These are phyloP conservation scores for Cladophialophora carrionii DNA, from an alignment of 2,329 filamentous ascomycete species.

Conservation along the genomic window DNA sequence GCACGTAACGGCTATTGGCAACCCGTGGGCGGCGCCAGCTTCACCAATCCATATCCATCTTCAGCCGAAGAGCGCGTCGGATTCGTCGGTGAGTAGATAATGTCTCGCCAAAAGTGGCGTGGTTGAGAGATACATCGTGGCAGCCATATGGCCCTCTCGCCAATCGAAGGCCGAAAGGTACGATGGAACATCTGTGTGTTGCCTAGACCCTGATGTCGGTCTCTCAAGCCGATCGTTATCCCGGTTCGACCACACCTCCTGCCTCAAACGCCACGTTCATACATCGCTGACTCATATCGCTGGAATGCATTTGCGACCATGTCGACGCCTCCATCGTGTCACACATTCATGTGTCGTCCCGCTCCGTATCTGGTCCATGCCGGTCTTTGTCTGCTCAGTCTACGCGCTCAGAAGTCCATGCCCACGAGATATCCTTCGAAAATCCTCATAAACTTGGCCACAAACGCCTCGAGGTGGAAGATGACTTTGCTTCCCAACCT, in stretches of 20 bases:
- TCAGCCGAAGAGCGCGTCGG: not conserved
- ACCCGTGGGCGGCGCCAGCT: not conserved
- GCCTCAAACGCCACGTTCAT: not conserved
- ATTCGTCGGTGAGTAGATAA: not conserved
- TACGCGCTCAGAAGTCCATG: constrained; percentile 30
- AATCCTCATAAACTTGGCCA: constrained; percentile 97
- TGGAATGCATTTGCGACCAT: not conserved
- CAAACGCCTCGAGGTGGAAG: constrained; percentile 97
- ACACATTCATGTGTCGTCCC: not conserved
- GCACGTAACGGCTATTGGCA: not conserved
- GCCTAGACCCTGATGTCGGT: no score
- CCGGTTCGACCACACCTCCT: not conserved
- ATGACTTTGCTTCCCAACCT: constrained; percentile 92
- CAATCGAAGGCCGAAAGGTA: not conserved
- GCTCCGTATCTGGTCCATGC: not conserved
- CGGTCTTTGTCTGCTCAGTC: not conserved
- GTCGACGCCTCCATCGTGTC: not conserved
- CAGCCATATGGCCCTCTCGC: not conserved
- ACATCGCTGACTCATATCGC: not conserved
- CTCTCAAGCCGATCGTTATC: not conserved
- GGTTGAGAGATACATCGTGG: not conserved
- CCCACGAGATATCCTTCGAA: constrained; percentile 74
- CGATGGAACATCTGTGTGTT: not conserved
- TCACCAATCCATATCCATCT: not conserved
- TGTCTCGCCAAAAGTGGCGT: not conserved